Base-by-base conservation (phyloP, 2,329 filamentous ascomycete genomes). In the Botrytis hyacinthi region DNA sequence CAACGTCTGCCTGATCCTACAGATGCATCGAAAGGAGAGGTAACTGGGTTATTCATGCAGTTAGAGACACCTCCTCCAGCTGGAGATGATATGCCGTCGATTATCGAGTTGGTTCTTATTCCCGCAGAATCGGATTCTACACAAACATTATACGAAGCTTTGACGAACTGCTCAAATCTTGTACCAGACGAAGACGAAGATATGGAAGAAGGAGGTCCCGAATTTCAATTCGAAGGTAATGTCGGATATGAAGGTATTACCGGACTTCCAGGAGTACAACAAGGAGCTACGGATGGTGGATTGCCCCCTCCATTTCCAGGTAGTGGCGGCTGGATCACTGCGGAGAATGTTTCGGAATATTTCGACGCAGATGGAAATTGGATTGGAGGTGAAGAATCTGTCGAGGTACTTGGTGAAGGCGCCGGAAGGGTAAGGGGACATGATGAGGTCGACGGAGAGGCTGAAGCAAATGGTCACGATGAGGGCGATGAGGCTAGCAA, bases 271-370 rank as follows among this genome's bases (percentile, higher is more conserved):
- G 88, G 88, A 18, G 88, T 90, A 9, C 81, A 88, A 70, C 83
- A 82, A 57, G 87, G 87, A 26, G 81, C 82, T 20, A 77, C 78
- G 9, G 82, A 84, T 72, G 87, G 87, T 0, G 87, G 85, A 2
- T 79, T 91, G 37, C 90, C 90, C n/a, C 89, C 89, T 2, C 88
- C 90, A 0, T 88, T 92, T 81, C 91, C 92, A 0, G 92, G 92
- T 1, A 93, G 92, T 68, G 89, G 88, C 0, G 92, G 92, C 0
- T 95, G 93, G 93, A 94, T 98, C 80, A 98, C 95, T 26, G 92
- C 93, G 14, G 95, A 97, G 73, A 98, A 98, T 79, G 91, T 97
- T 81, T 86, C 92, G 76, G 89, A 97, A 77, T 97, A 90, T 80
- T 93, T 96, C 82, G 93, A 96, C 78, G 90, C 88, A 75, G 87